Percentiles rank a stretch among this genome's conserved stretches.
phyloP scores from a whole-genome alignment of 495 filamentous ascomycete genomes.

The Thozetella sp. region DNA sequence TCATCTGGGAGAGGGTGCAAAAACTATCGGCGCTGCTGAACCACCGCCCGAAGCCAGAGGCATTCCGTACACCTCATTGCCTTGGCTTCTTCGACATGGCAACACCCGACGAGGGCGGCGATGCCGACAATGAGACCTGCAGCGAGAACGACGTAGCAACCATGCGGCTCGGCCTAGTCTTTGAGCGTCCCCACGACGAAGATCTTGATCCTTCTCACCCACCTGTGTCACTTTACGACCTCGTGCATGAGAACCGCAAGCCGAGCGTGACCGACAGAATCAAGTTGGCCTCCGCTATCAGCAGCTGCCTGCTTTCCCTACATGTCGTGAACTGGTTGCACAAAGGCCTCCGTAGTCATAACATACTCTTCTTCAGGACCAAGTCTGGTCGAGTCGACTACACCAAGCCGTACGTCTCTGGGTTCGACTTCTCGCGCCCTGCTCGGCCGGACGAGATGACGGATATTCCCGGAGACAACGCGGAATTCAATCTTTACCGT shows the following conservation, averaged over 20 bases:
- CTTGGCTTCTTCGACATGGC: constrained; percentile 44
- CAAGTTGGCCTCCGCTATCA: constrained; percentile 36
- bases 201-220: constrained; percentile 26
- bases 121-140: constrained; percentile 9
- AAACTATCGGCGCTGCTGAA: constrained; percentile 40
- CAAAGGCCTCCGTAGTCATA: constrained; percentile 59
- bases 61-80: constrained; percentile 44
- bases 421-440: constrained; percentile 59
- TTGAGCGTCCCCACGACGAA: constrained; percentile 30
- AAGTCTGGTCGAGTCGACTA: constrained; percentile 24
- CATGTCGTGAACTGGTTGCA: constrained; percentile 64
- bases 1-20: constrained; percentile 34
- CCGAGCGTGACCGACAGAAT: constrained; percentile 34
- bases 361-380: constrained; percentile 53
- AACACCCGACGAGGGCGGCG: constrained; percentile 8
- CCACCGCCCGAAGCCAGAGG: constrained; percentile 39
- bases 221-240: constrained; percentile 32
- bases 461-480: constrained; percentile 44
- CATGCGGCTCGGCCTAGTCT: constrained; percentile 34
- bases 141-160: constrained; percentile 32
- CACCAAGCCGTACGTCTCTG: constrained; percentile 44
- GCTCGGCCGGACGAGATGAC: constrained; percentile 51
- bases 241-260: constrained; percentile 21
- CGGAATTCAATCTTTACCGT: constrained; percentile 47
- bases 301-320: constrained; percentile 41